Percentiles rank a stretch among this genome's conserved stretches.
Conservation (phyloP, 495 filamentous ascomycete species). For the Xylaria nigripes region DNA sequence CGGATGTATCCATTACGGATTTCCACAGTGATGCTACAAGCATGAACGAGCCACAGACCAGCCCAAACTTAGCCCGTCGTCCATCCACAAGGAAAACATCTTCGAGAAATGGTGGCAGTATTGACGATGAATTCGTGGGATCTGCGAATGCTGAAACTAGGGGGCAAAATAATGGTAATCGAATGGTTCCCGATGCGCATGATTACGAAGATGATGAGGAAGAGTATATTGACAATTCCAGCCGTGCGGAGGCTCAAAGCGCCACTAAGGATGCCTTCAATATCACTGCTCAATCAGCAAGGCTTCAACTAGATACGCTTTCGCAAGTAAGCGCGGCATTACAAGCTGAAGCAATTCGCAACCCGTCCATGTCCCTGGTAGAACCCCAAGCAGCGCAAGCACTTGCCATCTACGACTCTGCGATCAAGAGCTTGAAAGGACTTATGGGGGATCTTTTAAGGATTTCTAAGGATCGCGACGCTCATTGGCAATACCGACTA, state of each 20-base stretch:
- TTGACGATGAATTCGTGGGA: slow-evolving; percentile 39
- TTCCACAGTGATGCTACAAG: slow-evolving; percentile 46
- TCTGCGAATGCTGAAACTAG: slow-evolving; percentile 28
- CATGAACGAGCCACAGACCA: slow-evolving; percentile 35
- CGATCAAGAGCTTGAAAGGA: slow-evolving; percentile 77
- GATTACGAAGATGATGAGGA: slow-evolving; percentile 68
- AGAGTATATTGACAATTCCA: slow-evolving; percentile 74
- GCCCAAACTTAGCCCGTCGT: slow-evolving; percentile 36
- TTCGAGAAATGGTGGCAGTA: slow-evolving; percentile 24
- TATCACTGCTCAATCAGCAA: slow-evolving; percentile 91
- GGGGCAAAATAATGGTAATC: slow-evolving; percentile 13
- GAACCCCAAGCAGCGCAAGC: slow-evolving; percentile 72
- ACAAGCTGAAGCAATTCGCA: slow-evolving; percentile 59
- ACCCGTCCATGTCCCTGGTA: slow-evolving; percentile 59
- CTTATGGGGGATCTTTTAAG: slow-evolving; percentile 81
- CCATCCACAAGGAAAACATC: slow-evolving; percentile 28
- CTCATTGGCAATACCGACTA: slow-evolving; percentile 92
- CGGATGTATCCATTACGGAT: slow-evolving; percentile 32
- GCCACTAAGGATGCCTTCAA: slow-evolving; percentile 84
- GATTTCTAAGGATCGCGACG: slow-evolving; percentile 86
- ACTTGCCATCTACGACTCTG: slow-evolving; percentile 78
- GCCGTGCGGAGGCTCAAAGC: slow-evolving; percentile 62
- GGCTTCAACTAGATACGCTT: slow-evolving; percentile 82
- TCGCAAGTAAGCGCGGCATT: slow-evolving; percentile 75
- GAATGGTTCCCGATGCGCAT: slow-evolving; percentile 24